Evolutionary conservation across 805 yeast species (phyloP), one percentile per base, ranked within the genome.

Genomic region (Monosporozyma servazzii): DNA sequence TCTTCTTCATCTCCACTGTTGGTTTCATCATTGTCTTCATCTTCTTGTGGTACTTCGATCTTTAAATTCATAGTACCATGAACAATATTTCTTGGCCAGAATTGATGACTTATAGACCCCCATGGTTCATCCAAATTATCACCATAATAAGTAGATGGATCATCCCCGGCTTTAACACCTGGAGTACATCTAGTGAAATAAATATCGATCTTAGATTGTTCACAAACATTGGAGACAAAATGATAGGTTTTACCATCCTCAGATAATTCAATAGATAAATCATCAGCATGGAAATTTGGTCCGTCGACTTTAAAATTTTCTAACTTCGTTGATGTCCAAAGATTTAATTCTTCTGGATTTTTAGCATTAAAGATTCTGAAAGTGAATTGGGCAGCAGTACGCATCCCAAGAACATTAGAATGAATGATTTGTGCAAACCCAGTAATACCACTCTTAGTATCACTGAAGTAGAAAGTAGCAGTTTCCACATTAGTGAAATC

Each of bases 391-490:
- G 97, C 95, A 30, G 96, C 84, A 27, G 86, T 82, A 67, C 85
- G 88, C 45, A 91, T 73, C 13, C 96, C 96, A 69, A 88, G 83
- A 44, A 93, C 77, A 65, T 87, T 90, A 42, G 97, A 90, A 69
- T 91, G 96, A 62, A 93, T 91, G 56, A 93, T 79, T 72, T 93
- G 99, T 20, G 88, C 96, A 70, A 93, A 89, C 0, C 97, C 97
- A 48, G 79, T 73, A 65, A 81, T 75, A 2, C 86, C 87, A 15
- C 78, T 70, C 23, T 75, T 72, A 54, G 79, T 67, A 62, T 82
- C 81, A 37, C 80, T 75, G 70, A 88, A 88, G 71, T 93, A 93
- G 65, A 90, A 93, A 30, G 95, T 85, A 68, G 86, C 95, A 13
- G 99, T 93, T 71, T 93, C 99, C 41, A 93, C 99, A 67, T 89